A percentile compares a stretch with the other conserved stretches of the same genome.
Evolutionary conservation across 2,329 filamentous ascomycete genomes (phyloP).

Genomic region (Gaeumannomyces sp.): DNA sequence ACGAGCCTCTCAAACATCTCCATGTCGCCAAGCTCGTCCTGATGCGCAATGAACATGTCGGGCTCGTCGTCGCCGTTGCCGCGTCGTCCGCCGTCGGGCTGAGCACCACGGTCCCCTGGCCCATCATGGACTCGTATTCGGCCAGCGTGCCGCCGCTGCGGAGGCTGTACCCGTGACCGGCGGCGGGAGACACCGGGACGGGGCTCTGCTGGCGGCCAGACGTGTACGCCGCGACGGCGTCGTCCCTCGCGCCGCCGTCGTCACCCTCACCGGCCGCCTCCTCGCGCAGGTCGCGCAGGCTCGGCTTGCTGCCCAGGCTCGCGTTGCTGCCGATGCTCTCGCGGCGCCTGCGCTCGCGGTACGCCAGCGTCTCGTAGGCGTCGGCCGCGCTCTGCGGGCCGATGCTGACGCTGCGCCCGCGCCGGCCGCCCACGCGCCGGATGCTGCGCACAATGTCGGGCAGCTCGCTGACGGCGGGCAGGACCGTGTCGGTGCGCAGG

Average conservation of each 20-base stretch:
- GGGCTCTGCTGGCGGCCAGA: slow-evolving; percentile 27
- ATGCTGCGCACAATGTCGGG: slow-evolving; percentile 77
- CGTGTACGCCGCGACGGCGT: slow-evolving; percentile 13
- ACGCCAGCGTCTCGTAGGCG: slow-evolving; percentile 90
- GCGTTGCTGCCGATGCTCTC: slow-evolving; percentile 50
- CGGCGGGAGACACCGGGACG: slow-evolving; percentile 4
- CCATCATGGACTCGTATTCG: slow-evolving; percentile 70
- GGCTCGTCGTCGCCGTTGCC: slow-evolving; percentile 27
- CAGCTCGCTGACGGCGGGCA: slow-evolving; percentile 84
- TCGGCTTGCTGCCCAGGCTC: slow-evolving; percentile 38
- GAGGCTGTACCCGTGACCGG: slow-evolving; percentile 29
- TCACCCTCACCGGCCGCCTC: slow-evolving; percentile 19
- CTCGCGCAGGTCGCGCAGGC: slow-evolving; percentile 33
- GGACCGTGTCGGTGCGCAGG: slow-evolving; percentile 71
- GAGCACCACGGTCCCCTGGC: slow-evolving; percentile 47
- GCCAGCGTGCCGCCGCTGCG: slow-evolving; percentile 42
- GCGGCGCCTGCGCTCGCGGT: slow-evolving; percentile 61
- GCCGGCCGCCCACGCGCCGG: slow-evolving; percentile 59
- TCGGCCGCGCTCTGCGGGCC: slow-evolving; percentile 95
- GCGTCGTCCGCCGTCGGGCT: slow-evolving; percentile 14
- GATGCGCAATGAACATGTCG: slow-evolving; percentile 32
- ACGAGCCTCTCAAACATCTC: slow-evolving; percentile 82
- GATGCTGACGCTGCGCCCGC: slow-evolving; percentile 77
- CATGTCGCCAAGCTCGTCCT: slow-evolving; percentile 55
- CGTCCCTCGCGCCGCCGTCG: slow-evolving; percentile 17